These are phyloP conservation scores for Ceratocystis lukuohia DNA, from an alignment of 2,329 filamentous ascomycete species.

Conservation along the genomic window DNA sequence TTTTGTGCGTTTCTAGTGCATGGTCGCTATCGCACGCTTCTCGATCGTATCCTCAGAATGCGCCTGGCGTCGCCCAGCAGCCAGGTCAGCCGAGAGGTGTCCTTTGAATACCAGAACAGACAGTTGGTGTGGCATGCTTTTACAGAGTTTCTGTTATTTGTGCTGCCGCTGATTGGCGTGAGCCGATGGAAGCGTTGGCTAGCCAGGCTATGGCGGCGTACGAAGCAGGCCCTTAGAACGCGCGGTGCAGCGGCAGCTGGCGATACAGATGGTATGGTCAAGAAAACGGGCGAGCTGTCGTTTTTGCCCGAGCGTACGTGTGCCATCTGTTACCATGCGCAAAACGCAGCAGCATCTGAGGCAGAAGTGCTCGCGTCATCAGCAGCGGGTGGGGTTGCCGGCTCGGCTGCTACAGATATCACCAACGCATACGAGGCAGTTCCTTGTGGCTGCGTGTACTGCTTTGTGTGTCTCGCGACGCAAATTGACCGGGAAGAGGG, in stretches of 20 bases:
- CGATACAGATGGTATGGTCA: slow-evolving; percentile 30
- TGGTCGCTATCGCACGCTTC: slow-evolving; percentile 77
- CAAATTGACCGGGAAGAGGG: slow-evolving; percentile 84
- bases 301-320: slow-evolving; percentile 91
- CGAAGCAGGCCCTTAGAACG: slow-evolving; percentile 46
- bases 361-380: slow-evolving; percentile 62
- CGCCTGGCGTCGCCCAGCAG: slow-evolving; percentile 73
- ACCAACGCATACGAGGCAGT: slow-evolving; percentile 92
- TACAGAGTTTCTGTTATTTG: slow-evolving; percentile 93
- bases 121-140: slow-evolving; percentile 99
- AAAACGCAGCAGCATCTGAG: slow-evolving; percentile 62
- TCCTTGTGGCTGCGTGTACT: slow-evolving; percentile 85
- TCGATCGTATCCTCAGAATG: slow-evolving; percentile 73
- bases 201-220: slow-evolving; percentile 71
- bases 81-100: slow-evolving; percentile 80
- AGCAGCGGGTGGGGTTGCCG: slow-evolving; percentile 62
- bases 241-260: slow-evolving; percentile 15
- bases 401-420: slow-evolving; percentile 80
- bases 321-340: slow-evolving; percentile 91
- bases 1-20: slow-evolving; percentile 87
- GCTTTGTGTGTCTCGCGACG: slow-evolving; percentile 87
- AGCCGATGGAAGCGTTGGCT: slow-evolving; percentile 85
- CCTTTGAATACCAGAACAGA: slow-evolving; percentile 93
- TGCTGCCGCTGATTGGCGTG: slow-evolving; percentile 92
- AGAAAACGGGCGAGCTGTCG: slow-evolving; percentile 56